phyloP scores from a whole-genome alignment of 129 eudicot species.

The Glebionis coronaria region DNA sequence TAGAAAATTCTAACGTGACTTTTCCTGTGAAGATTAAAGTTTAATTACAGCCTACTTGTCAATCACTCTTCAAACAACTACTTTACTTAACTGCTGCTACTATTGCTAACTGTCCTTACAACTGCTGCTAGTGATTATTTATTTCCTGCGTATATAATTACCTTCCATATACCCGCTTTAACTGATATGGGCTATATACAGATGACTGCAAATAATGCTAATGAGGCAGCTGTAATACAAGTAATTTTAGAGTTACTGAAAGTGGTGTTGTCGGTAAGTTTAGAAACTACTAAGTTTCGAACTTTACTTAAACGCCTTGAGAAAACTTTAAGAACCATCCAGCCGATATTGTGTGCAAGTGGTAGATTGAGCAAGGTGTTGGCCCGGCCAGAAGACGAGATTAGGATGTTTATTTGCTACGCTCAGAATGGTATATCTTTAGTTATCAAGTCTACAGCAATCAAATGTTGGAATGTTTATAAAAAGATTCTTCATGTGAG shows the following conservation, averaged over 20 bases:
- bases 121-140: no score
- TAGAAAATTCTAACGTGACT: no score
- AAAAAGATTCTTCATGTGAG: slow-evolving; percentile 20
- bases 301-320: slow-evolving; percentile 25
- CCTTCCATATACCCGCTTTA: neutral
- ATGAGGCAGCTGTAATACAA: slow-evolving; percentile 10
- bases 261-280: slow-evolving; percentile 3
- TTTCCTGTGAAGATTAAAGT: no score
- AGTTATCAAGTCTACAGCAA: slow-evolving; percentile 17
- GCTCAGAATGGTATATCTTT: no score
- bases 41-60: no score
- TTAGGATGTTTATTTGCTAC: slow-evolving; percentile 9
- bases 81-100: no score
- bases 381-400: slow-evolving; percentile 25
- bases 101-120: no score
- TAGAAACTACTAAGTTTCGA: slow-evolving; percentile 21
- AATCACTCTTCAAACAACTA: no score
- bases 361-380: slow-evolving; percentile 17
- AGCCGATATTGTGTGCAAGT: slow-evolving; percentile 10
- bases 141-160: no score
- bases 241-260: slow-evolving; percentile 17
- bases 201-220: slow-evolving; percentile 6
- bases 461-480: slow-evolving; percentile 30
- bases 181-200: slow-evolving; percentile 5
- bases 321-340: slow-evolving; percentile 11